These are phyloP conservation scores for Euphorbia pulcherrima DNA, from an alignment of 345 rosid species.

Conservation along the genomic window DNA sequence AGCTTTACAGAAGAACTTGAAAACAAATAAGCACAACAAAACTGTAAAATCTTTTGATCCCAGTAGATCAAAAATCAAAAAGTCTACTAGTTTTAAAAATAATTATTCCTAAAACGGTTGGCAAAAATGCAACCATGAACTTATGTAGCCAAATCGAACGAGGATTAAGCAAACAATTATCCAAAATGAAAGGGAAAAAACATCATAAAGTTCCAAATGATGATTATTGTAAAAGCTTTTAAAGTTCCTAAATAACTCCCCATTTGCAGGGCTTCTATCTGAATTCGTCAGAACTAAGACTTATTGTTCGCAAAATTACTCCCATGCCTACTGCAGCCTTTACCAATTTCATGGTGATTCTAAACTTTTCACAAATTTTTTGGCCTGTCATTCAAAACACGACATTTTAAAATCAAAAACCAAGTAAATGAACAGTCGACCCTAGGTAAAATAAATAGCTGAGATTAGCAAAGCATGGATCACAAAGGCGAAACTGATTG, in stretches of 20 bases:
- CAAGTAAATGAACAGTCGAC: background rate
- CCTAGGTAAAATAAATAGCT: background rate
- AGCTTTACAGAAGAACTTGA: no score
- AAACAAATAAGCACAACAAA: no score
- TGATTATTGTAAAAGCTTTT: constrained; percentile 3
- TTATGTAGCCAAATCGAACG: background rate
- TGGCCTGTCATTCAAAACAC: constrained; percentile 43
- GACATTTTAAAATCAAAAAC: background rate
- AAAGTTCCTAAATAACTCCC: constrained; percentile 5
- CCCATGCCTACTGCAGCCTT: background rate
- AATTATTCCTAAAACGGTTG: background rate
- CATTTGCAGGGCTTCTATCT: constrained; percentile 1
- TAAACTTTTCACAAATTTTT: constrained; percentile 44
- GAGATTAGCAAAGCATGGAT: background rate
- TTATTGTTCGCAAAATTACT: constrained; percentile 23
- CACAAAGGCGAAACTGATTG: background rate
- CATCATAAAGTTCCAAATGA: background rate
- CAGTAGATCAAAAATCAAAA: no score
- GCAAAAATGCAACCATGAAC: background rate
- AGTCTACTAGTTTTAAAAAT: no score
- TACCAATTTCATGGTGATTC: constrained; percentile 44
- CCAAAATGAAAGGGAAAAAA: background rate
- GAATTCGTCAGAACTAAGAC: background rate
- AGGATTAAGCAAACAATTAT: background rate
- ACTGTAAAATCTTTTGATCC: no score